Conservation (phyloP, 139 green algal genomes). For the Tetradesmus obliquus region DNA sequence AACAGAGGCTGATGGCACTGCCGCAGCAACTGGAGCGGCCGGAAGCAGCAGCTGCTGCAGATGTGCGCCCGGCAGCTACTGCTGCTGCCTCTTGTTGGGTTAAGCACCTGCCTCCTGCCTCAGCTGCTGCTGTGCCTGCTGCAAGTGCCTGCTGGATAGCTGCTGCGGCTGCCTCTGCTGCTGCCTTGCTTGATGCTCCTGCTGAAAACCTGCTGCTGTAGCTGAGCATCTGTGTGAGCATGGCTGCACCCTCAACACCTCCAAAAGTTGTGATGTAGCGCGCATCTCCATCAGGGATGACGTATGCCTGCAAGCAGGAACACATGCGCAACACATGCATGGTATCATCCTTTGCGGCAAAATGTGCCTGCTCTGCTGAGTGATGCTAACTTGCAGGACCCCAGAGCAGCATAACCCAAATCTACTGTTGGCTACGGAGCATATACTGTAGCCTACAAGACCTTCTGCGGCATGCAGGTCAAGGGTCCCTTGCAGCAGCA, state of each 20-base stretch:
- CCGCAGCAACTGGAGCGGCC: not conserved
- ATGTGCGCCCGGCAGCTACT: not conserved
- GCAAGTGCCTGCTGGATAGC: constrained; percentile 22
- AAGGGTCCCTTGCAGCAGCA: not conserved
- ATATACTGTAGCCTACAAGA: too few species aligned
- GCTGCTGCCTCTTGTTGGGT: not conserved
- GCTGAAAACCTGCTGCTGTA: constrained; percentile 20
- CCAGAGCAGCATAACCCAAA: not conserved
- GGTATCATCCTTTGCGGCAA: not conserved
- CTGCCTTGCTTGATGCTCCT: not conserved
- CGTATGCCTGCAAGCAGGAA: constrained; percentile 12
- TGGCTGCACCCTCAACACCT: constrained; percentile 22
- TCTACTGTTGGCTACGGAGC: not conserved
- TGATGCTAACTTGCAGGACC: not conserved
- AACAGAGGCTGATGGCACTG: constrained; percentile 7
- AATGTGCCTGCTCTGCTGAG: not conserved
- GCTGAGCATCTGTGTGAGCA: not conserved
- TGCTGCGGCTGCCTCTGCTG: not conserved
- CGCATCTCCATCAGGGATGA: not conserved
- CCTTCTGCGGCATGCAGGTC: not conserved
- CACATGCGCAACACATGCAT: not conserved
- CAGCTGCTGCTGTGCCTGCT: not conserved
- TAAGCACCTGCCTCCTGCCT: not conserved
- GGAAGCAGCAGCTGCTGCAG: not conserved
- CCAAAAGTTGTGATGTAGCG: constrained; percentile 28